Conservation (phyloP, 345 rosid species). For the Luvunga scandens region DNA sequence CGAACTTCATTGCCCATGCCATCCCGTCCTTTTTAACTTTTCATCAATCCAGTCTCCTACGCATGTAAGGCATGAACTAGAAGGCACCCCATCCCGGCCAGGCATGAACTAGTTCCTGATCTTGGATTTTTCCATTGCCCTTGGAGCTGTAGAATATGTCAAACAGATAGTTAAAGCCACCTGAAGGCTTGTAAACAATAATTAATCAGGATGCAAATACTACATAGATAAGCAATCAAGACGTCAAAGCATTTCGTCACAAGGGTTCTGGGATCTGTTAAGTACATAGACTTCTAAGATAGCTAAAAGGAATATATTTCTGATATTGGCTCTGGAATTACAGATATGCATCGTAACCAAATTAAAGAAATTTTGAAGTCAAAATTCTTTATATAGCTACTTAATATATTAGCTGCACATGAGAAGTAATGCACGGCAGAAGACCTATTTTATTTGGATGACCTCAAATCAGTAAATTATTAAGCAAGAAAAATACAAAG, state of each 20-base stretch:
- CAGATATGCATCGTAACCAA: not conserved
- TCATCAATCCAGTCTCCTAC: not conserved
- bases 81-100: conserved; percentile 5
- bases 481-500: not conserved
- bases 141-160: conserved; percentile 45
- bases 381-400: not conserved
- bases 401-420: not conserved
- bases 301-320: not conserved
- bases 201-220: not conserved
- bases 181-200: not conserved
- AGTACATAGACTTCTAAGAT: not conserved
- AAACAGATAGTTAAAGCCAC: not conserved
- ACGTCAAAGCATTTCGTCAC: not conserved
- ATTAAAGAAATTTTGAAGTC: not conserved
- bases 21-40: not conserved
- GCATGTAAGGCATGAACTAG: not conserved
- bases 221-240: not conserved
- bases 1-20: not conserved
- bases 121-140: conserved; percentile 62
- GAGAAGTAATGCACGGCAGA: not conserved
- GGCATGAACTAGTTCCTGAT: conserved; percentile 27
- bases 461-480: not conserved
- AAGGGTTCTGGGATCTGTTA: not conserved
- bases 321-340: no score
- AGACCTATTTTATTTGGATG: not conserved